These are phyloP conservation scores for Spathaspora hagerdaliae DNA, from an alignment of 805 yeast genomes.

Conservation along the genomic window DNA sequence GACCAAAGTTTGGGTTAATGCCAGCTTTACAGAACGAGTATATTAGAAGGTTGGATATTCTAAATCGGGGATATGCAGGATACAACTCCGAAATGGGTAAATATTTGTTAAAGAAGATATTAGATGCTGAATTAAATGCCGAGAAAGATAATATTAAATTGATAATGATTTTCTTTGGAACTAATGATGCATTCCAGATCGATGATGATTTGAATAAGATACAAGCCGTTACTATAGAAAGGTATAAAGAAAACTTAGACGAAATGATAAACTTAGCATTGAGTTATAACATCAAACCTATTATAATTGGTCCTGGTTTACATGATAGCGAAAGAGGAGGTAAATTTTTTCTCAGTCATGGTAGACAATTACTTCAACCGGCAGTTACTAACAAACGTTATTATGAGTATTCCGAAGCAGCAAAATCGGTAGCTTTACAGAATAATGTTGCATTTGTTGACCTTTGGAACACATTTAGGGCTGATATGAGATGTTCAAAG, in stretches of 20 bases:
- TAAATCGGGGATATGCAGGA: constrained; percentile 76
- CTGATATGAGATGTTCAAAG: constrained; percentile 27
- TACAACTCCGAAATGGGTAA: constrained; percentile 64
- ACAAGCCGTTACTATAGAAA: constrained; percentile 47
- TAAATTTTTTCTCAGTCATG: constrained; percentile 11
- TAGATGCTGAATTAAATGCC: constrained; percentile 36
- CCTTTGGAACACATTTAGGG: constrained; percentile 42
- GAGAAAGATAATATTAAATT: constrained; percentile 28
- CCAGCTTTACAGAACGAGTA: constrained; percentile 48
- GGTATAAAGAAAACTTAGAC: constrained; percentile 46
- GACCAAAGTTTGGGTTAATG: constrained; percentile 40
- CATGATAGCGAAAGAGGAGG: constrained; percentile 38
- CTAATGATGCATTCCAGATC: constrained; percentile 54
- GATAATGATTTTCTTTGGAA: constrained; percentile 69
- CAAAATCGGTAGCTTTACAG: constrained; percentile 41
- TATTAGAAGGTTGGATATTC: constrained; percentile 58
- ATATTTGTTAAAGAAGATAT: constrained; percentile 32
- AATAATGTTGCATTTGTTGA: constrained; percentile 57
- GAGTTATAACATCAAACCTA: constrained; percentile 42
- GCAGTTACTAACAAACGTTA: constrained; percentile 41
- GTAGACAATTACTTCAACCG: constrained; percentile 18
- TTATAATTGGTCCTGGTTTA: constrained; percentile 62
- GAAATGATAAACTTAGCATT: constrained; percentile 38
- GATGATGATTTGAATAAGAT: constrained; percentile 11
- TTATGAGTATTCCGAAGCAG: constrained; percentile 47